phyloP scores from a whole-genome alignment of 2,329 filamentous ascomycete species.

The Ascochyta clinopodiicola region DNA sequence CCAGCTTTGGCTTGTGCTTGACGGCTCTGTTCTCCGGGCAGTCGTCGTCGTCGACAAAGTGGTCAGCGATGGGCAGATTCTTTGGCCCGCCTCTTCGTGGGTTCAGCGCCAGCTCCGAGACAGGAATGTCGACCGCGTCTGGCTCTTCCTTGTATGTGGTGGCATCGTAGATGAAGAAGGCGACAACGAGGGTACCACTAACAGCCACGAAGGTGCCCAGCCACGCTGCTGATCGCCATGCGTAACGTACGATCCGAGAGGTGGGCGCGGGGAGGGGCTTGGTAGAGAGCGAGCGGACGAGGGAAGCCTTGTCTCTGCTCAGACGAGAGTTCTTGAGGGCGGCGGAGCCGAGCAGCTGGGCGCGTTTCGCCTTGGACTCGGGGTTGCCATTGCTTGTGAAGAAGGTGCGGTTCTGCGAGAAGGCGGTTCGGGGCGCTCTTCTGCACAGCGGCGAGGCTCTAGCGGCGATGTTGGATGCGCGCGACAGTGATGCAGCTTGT shows the following conservation, averaged over 20 bases:
- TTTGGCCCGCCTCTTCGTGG: slow-evolving; percentile 88
- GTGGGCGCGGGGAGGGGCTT: slow-evolving; percentile 40
- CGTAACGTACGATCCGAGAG: slow-evolving; percentile 57
- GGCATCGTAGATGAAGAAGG: slow-evolving; percentile 93
- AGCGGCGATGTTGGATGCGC: slow-evolving; percentile 28
- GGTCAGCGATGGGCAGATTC: slow-evolving; percentile 89
- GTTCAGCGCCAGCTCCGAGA: slow-evolving; percentile 83
- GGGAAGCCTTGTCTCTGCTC: slow-evolving; percentile 24
- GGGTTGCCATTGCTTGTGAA: slow-evolving; percentile 38
- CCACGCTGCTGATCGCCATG: slow-evolving; percentile 73
- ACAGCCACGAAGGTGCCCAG: slow-evolving; percentile 78
- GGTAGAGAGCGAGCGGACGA: slow-evolving; percentile 38
- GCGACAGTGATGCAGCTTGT: slow-evolving; percentile 39
- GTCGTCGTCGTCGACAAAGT: slow-evolving; percentile 89
- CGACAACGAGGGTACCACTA: slow-evolving; percentile 71
- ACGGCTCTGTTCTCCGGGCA: slow-evolving; percentile 70
- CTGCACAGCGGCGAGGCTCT: slow-evolving; percentile 24
- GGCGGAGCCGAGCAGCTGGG: slow-evolving; percentile 27
- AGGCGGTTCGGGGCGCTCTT: slow-evolving; percentile 17
- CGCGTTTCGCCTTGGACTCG: slow-evolving; percentile 28
- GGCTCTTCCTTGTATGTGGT: slow-evolving; percentile 82
- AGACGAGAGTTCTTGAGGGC: slow-evolving; percentile 26
- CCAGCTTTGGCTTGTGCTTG: slow-evolving; percentile 89
- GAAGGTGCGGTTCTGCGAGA: slow-evolving; percentile 30
- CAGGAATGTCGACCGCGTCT: slow-evolving; percentile 73